Conservation (phyloP, 768 basidiomycete genomes). For the Serendipita indica region DNA sequence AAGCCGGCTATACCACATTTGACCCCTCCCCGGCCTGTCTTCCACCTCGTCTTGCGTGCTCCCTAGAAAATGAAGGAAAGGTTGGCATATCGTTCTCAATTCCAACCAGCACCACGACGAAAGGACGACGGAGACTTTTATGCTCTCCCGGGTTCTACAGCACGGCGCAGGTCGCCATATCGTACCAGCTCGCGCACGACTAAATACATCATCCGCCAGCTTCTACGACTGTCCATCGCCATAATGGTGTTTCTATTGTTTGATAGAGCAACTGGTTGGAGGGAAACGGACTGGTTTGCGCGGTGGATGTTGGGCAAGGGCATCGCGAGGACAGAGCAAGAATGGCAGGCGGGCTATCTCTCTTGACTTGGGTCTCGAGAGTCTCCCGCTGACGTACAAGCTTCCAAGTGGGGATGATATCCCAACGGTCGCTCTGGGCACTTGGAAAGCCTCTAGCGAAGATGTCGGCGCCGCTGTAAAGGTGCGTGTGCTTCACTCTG, state of each 20-base stretch:
- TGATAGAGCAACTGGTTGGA: neutral
- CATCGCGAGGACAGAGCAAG: neutral
- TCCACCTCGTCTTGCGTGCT: neutral
- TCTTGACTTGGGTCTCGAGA: neutral
- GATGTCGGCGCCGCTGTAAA: constrained; percentile 58
- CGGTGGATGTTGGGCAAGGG: neutral
- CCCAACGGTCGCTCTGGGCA: constrained; percentile 52
- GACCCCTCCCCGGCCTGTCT: neutral
- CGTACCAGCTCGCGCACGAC: neutral
- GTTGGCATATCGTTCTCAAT: constrained; percentile 1
- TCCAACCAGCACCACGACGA: constrained; percentile 2
- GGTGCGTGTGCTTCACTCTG: constrained; percentile 22
- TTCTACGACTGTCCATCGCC: neutral
- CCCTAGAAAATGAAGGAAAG: neutral
- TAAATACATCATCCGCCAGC: neutral
- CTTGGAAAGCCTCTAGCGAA: constrained; percentile 38
- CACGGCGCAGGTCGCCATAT: constrained; percentile 6
- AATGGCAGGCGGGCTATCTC: neutral
- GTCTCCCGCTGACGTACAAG: constrained; percentile 23
- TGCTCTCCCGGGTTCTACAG: neutral
- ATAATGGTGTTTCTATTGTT: neutral
- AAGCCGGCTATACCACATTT: too few relatives aligned
- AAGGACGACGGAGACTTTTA: neutral
- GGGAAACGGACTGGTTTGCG: constrained; percentile 2
- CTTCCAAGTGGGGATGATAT: constrained; percentile 56